These are phyloP conservation scores for Leccinum angustisporum DNA, from an alignment of 1,284 basidiomycete species.

Conservation along the genomic window DNA sequence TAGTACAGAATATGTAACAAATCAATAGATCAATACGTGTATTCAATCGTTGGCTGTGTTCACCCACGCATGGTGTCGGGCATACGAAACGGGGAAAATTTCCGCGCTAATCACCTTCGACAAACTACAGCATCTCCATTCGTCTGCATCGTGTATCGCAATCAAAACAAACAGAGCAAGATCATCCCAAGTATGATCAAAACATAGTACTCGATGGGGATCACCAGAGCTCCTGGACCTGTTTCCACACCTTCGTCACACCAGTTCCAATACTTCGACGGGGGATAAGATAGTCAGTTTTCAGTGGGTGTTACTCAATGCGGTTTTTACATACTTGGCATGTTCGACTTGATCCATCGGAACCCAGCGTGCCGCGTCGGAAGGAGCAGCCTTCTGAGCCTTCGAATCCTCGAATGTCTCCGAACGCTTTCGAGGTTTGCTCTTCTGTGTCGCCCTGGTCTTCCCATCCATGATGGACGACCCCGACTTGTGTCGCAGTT, in stretches of 20 bases:
- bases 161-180: background rate
- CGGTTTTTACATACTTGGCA: slow-evolving; percentile 55
- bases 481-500: slow-evolving; percentile 12
- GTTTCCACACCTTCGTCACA: slow-evolving; percentile 59
- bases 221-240: slow-evolving; percentile 32
- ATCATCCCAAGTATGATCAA: slow-evolving; percentile 4
- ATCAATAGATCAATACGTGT: background rate
- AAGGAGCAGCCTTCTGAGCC: slow-evolving; percentile 10
- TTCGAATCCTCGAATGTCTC: slow-evolving; percentile 9
- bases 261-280: slow-evolving; percentile 57
- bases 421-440: slow-evolving; percentile 16
- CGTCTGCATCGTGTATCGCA: slow-evolving; percentile 3
- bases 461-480: slow-evolving; percentile 1
- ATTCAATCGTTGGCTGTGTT: slow-evolving; percentile 10
- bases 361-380: slow-evolving; percentile 47
- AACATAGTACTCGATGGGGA: background rate
- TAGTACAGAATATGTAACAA: background rate
- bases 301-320: background rate
- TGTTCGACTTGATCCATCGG: slow-evolving; percentile 51
- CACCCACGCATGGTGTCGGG: slow-evolving; percentile 16
- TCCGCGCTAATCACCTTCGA: background rate
- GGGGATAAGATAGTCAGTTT: slow-evolving; percentile 2
- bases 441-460: slow-evolving; percentile 6
- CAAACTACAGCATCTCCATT: background rate
- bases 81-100: background rate